phyloP scores from a whole-genome alignment of 2,329 filamentous ascomycete species.

The Arthrobotrys musiformis region DNA sequence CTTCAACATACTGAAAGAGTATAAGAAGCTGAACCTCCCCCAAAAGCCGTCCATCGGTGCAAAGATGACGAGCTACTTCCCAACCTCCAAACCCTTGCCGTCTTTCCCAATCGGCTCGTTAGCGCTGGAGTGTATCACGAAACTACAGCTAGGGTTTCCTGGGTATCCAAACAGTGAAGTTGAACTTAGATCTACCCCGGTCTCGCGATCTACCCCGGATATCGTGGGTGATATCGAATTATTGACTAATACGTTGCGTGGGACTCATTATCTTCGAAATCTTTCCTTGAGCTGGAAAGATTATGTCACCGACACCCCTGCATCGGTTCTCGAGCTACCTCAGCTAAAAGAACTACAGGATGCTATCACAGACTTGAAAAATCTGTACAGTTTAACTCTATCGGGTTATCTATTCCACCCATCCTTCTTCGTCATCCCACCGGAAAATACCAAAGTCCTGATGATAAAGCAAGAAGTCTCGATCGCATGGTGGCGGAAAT shows the following conservation, averaged over 20 bases:
- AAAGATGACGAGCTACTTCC: not conserved
- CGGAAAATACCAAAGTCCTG: not conserved
- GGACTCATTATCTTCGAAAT: not conserved
- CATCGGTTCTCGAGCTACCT: not conserved
- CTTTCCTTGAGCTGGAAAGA: not conserved
- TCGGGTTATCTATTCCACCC: not conserved
- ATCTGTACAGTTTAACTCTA: not conserved
- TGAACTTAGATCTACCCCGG: no score
- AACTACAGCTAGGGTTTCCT: not conserved
- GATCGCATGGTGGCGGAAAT: constrained; percentile 2
- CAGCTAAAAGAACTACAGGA: not conserved
- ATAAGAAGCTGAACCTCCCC: not conserved
- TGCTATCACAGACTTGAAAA: not conserved
- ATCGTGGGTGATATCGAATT: not conserved
- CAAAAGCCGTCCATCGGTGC: not conserved
- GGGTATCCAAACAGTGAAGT: no score
- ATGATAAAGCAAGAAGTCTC: not conserved
- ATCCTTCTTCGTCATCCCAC: not conserved
- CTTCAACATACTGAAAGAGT: not conserved
- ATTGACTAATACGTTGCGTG: not conserved
- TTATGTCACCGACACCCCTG: not conserved
- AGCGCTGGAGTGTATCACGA: not conserved
- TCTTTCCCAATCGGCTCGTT: not conserved
- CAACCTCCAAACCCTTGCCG: not conserved
- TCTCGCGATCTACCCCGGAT: no score